A percentile compares a stretch with the other conserved stretches of the same genome.
Evolutionary conservation across 192 early-diverging fungal genomes (phyloP).

Genomic region (Rhizoclosmatium globosum): DNA sequence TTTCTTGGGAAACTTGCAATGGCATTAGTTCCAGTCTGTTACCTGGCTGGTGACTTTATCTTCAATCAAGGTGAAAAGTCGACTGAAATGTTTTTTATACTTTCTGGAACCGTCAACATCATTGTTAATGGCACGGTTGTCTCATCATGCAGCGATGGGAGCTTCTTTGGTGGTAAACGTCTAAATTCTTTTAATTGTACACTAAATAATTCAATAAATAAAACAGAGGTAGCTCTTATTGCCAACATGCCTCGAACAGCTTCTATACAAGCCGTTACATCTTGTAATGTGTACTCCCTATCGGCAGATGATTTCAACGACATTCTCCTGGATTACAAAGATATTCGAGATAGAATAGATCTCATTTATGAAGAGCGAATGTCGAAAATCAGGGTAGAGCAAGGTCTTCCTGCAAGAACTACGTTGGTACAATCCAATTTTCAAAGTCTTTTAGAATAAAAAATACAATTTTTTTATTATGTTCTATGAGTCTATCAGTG

Average conservation of each 20-base stretch:
- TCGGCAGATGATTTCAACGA: slow-evolving; percentile 9
- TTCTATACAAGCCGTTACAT: slow-evolving; percentile 5
- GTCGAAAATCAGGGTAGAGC: slow-evolving; percentile 15
- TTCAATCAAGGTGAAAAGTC: slow-evolving; percentile 43
- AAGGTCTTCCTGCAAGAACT: slow-evolving; percentile 5
- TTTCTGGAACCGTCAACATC: slow-evolving; percentile 50
- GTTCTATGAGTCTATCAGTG: too few species aligned
- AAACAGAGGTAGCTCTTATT: slow-evolving; percentile 15
- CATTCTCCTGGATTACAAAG: slow-evolving; percentile 11
- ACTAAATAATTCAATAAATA: not conserved
- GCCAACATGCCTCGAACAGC: slow-evolving; percentile 21
- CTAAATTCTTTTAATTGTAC: not conserved
- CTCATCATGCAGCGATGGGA: slow-evolving; percentile 40
- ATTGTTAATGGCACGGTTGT: slow-evolving; percentile 42
- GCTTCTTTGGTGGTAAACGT: slow-evolving; percentile 49
- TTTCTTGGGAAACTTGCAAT: slow-evolving; percentile 39
- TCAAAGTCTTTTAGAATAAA: not conserved
- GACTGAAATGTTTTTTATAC: slow-evolving; percentile 62
- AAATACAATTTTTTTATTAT: not conserved
- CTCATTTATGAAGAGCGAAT: slow-evolving; percentile 28
- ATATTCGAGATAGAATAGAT: slow-evolving; percentile 16
- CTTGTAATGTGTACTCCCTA: slow-evolving; percentile 9
- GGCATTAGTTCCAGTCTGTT: slow-evolving; percentile 24
- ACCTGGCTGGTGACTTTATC: slow-evolving; percentile 19
- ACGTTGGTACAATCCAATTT: not conserved